Evolutionary conservation across 2,329 filamentous ascomycete species (phyloP).

Genomic region (Niveomyces coronatus): DNA sequence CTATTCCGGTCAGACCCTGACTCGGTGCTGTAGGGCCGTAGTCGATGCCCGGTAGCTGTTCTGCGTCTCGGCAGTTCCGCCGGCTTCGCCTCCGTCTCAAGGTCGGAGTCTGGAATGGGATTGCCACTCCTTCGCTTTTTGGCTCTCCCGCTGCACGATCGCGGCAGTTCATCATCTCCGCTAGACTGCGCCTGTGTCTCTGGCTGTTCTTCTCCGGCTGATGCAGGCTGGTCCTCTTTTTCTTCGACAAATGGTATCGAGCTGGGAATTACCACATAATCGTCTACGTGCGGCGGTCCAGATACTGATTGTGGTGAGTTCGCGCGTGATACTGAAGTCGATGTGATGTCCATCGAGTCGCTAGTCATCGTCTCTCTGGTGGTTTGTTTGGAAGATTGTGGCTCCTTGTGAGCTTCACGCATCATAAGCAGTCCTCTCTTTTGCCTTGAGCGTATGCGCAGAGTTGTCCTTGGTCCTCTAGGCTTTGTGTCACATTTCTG

Average conservation of each 20-base stretch:
- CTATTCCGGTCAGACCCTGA: constrained; percentile 3
- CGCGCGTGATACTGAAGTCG: neutral
- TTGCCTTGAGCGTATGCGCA: constrained; percentile 9
- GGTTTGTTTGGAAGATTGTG: neutral
- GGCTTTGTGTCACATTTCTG: neutral
- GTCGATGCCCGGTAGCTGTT: neutral
- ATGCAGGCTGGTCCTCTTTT: neutral
- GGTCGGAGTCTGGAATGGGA: neutral
- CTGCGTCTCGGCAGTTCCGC: neutral
- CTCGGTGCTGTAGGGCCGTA: neutral
- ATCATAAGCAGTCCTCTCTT: constrained; percentile 9
- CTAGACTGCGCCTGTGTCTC: neutral
- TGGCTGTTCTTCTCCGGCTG: neutral
- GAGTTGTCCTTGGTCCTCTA: constrained; percentile 5
- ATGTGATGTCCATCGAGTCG: neutral
- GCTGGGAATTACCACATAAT: constrained; percentile 3
- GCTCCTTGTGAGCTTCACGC: neutral
- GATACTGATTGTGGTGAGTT: neutral
- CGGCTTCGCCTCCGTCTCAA: neutral
- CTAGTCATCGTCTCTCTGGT: neutral
- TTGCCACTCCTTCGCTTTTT: constrained; percentile 1
- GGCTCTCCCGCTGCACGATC: neutral
- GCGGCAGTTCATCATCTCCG: constrained; percentile 5
- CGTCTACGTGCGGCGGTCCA: neutral
- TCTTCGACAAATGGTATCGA: neutral